phyloP scores from a whole-genome alignment of 148 eudicot genomes.

The Chenopodium album region DNA sequence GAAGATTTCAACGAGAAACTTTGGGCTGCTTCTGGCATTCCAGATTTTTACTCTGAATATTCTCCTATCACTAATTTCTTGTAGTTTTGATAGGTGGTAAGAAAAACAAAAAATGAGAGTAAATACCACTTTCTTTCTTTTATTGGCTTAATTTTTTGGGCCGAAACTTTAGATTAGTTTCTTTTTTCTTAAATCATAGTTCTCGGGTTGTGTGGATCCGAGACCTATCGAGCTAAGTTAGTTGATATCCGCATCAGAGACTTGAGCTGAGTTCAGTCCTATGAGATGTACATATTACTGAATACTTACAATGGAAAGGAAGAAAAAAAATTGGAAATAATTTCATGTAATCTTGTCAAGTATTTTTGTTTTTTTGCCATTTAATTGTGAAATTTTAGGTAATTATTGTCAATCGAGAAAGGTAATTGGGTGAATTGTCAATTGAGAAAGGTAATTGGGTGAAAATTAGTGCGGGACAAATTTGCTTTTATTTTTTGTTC shows the following conservation, averaged over 20 bases:
- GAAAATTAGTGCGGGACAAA: conserved; percentile 3
- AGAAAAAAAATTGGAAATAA: neutral
- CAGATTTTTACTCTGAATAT: conserved; percentile 59
- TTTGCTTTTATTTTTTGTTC: neutral
- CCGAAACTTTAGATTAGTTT: neutral
- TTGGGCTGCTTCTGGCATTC: conserved; percentile 68
- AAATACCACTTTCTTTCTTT: neutral
- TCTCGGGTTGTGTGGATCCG: neutral
- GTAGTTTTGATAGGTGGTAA: neutral
- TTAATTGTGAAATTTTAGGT: no score
- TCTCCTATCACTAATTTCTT: conserved; percentile 40
- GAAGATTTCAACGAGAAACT: conserved; percentile 63
- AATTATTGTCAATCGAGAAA: no score
- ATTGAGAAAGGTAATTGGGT: neutral
- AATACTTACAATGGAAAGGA: conserved; percentile 9
- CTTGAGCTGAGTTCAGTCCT: neutral
- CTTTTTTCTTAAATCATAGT: neutral
- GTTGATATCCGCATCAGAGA: neutral
- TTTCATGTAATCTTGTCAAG: no score
- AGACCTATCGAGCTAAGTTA: neutral
- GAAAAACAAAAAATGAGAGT: neutral
- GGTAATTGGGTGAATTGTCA: no score
- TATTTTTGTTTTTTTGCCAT: no score
- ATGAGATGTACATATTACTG: conserved; percentile 25
- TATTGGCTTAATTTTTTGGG: neutral